A percentile compares a stretch with the other conserved stretches of the same genome.
phyloP scores from a whole-genome alignment of 2,329 filamentous ascomycete species.

The Alternaria solani region DNA sequence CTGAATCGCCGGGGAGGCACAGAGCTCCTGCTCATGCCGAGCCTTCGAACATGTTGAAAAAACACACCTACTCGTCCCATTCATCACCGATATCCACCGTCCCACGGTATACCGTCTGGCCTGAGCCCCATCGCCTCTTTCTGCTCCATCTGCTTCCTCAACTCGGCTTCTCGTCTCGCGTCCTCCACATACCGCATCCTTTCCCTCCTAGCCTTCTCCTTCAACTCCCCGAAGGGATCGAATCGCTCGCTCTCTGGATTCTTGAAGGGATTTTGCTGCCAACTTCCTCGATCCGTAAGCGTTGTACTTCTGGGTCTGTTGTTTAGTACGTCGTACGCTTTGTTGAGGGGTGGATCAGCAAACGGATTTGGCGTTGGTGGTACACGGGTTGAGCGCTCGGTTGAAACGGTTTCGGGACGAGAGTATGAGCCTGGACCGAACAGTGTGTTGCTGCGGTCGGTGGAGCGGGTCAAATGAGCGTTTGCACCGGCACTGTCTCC shows the following conservation, averaged over 20 bases:
- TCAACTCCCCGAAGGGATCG: conserved; percentile 49
- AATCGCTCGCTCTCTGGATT: conserved; percentile 47
- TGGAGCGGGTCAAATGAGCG: conserved; percentile 32
- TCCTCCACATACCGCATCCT: conserved; percentile 37
- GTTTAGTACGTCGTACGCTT: conserved; percentile 47
- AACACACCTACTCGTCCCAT: not conserved
- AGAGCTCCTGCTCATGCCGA: not conserved
- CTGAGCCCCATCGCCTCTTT: conserved; percentile 43
- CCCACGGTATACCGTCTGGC: conserved; percentile 21
- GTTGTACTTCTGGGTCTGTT: conserved; percentile 45
- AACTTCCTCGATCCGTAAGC: conserved; percentile 45
- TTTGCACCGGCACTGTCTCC: conserved; percentile 4
- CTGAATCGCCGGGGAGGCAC: not conserved
- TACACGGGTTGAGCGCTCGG: conserved; percentile 22
- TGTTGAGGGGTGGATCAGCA: conserved; percentile 46
- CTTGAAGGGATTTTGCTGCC: conserved; percentile 47
- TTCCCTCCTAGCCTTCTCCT: conserved; percentile 43
- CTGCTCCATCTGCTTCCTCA: conserved; percentile 20
- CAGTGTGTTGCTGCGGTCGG: conserved; percentile 36
- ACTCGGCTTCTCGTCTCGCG: conserved; percentile 32
- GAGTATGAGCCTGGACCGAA: conserved; percentile 37
- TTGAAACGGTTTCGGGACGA: conserved; percentile 47
- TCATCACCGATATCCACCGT: conserved; percentile 10
- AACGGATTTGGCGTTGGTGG: conserved; percentile 46
- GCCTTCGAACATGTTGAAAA: not conserved